These are phyloP conservation scores for Hippophae tibetana DNA, from an alignment of 306 rosid species.

Conservation along the genomic window DNA sequence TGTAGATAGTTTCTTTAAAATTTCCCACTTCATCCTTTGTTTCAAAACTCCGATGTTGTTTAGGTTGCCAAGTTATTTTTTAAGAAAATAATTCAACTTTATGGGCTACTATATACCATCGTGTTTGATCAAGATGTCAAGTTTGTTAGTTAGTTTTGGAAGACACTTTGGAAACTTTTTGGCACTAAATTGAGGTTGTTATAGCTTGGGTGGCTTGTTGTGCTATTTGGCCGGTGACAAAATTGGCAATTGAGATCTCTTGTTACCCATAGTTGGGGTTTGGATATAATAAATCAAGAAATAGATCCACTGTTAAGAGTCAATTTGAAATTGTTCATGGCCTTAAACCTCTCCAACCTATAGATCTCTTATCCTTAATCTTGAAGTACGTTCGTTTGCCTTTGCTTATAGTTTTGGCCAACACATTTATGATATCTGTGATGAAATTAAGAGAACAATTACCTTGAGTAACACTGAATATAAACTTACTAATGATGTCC, in stretches of 20 bases:
- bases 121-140: not conserved
- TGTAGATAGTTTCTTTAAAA: slow-evolving; percentile 1
- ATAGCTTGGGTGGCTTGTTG: not conserved
- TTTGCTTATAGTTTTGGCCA: too few relatives aligned
- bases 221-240: not conserved
- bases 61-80: not conserved
- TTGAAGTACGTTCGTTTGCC: too few relatives aligned
- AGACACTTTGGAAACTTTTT: not conserved
- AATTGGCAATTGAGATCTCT: not conserved
- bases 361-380: too few relatives aligned
- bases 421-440: too few relatives aligned
- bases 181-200: not conserved
- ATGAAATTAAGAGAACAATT: too few relatives aligned
- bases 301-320: too few relatives aligned
- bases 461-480: too few relatives aligned
- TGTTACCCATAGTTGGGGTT: too few relatives aligned
- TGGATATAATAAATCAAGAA: too few relatives aligned
- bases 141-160: slow-evolving; percentile 2
- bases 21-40: not conserved
- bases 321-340: too few relatives aligned
- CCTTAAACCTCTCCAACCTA: too few relatives aligned
- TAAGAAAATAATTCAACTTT: not conserved
- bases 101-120: not conserved
- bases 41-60: not conserved
- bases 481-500: too few relatives aligned